Evolutionary conservation across 106 monocot genomes (phyloP), one percentile per base, ranked within the genome.

Genomic region (Dendrobium chrysotoxum): DNA sequence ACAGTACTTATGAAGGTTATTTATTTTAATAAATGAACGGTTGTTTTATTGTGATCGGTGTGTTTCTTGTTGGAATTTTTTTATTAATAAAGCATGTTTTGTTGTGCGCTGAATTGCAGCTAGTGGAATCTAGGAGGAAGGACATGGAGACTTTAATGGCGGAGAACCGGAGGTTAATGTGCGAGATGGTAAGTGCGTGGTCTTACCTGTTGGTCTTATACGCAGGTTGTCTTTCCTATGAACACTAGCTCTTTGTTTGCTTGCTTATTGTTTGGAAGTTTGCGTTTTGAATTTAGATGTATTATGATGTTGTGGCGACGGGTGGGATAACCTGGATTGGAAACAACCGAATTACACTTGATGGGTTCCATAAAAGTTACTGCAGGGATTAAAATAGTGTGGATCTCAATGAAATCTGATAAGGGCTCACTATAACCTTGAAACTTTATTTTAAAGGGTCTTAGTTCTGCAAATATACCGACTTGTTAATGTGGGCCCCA

Each of bases 121-220:
- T 42, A 25, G 44, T 75, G 20, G 75, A 75, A 10, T 42, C 75
- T n/a, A 42, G 44, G 75, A 18, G 75, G 44, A 75, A 45, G 44
- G 75, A 75, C 30, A 45, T 75, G 44, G 75, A 45, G 44, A 18
- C 44, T 41, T 75, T 75, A 45, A 75, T 75, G 2, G 40, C 75
- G 44, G 75, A 75, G 8, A 75, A 75, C 75, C 9, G 5, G 44
- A 45, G 44, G 75, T 39, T 72, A 72, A 40, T 18, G 18, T 39
- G 72, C 39, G 72, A 72, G 26, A 45, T n/a, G 75, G 44, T 75
- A 10, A 75, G 66, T 67, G 8, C 20, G 26, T 67, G 55, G 55
- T 67, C 28, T 67, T 28, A 6, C 66, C 7, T 28, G 2, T 67
- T 67, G 23, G 65, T 17, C 6, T 65, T 65, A 65, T 7, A 25